Conservation (phyloP, 352 stramenopile species). For the Nothophytophthora sp. region DNA sequence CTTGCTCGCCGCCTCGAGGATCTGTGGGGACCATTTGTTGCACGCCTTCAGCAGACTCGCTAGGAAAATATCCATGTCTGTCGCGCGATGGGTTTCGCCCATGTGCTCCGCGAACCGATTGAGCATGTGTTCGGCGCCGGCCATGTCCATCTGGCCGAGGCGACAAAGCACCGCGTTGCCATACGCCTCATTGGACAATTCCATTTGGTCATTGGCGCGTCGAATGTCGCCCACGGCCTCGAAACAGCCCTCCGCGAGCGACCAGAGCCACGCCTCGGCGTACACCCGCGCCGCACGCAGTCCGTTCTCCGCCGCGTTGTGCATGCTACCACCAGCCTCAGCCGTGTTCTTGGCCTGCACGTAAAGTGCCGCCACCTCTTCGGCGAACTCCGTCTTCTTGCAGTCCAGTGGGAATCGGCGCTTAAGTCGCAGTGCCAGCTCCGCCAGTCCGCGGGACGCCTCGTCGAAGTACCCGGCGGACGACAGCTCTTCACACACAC, state of each 20-base stretch:
- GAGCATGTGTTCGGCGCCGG: conserved; percentile 53
- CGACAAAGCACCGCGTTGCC: conserved; percentile 62
- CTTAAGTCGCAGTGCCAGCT: conserved; percentile 64
- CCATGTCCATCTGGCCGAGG: conserved; percentile 56
- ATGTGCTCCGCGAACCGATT: conserved; percentile 39
- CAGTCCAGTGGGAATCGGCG: conserved; percentile 60
- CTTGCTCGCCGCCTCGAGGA: conserved; percentile 50
- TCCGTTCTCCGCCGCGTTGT: conserved; percentile 51
- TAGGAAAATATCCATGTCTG: conserved; percentile 59
- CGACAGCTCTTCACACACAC: conserved; percentile 57
- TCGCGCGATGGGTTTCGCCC: conserved; percentile 30
- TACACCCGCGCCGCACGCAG: conserved; percentile 53
- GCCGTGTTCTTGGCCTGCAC: conserved; percentile 54
- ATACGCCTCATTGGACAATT: conserved; percentile 54
- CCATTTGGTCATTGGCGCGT: conserved; percentile 27
- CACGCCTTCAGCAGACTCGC: conserved; percentile 57
- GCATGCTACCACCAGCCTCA: conserved; percentile 51
- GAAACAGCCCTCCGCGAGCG: conserved; percentile 54
- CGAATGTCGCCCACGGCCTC: conserved; percentile 54
- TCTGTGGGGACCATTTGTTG: conserved; percentile 54
- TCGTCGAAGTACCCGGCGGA: conserved; percentile 70
- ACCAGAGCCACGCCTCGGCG: conserved; percentile 53
- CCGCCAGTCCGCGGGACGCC: conserved; percentile 52
- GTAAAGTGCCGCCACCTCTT: conserved; percentile 50
- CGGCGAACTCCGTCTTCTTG: conserved; percentile 28